Percentiles rank a stretch among this genome's conserved stretches.
Evolutionary conservation across 768 basidiomycete species (phyloP).

Genomic region (Leccinum incarnatum): DNA sequence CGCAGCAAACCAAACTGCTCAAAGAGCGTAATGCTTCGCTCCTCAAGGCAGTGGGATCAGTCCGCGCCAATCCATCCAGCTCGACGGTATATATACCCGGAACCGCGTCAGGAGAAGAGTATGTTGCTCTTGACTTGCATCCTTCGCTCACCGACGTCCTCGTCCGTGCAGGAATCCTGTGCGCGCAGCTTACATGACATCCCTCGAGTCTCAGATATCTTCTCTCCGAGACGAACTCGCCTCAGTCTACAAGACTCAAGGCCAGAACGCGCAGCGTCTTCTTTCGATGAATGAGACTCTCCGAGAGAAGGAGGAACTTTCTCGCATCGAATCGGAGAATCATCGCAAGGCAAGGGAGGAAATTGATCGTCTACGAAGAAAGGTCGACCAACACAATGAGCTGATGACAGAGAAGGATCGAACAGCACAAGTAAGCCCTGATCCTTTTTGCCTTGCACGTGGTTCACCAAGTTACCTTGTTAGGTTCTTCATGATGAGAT

Average conservation of each 20-base stretch:
- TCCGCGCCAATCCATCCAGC: constrained; percentile 58
- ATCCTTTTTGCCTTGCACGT: not conserved
- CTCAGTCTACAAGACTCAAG: constrained; percentile 93
- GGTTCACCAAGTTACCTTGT: constrained; percentile 6
- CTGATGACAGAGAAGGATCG: constrained; percentile 87
- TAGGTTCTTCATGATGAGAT: constrained; percentile 96
- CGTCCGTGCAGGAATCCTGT: constrained; percentile 65
- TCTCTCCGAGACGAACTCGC: constrained; percentile 89
- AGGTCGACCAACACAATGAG: constrained; percentile 81
- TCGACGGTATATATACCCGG: constrained; percentile 62
- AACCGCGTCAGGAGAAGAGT: constrained; percentile 66
- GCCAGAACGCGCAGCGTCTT: constrained; percentile 91
- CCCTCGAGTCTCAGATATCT: constrained; percentile 92
- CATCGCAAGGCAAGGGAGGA: constrained; percentile 78
- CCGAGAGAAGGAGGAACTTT: constrained; percentile 87
- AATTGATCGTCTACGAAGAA: constrained; percentile 61
- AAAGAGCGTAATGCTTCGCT: constrained; percentile 91
- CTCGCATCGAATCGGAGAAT: constrained; percentile 77
- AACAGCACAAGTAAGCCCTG: constrained; percentile 71
- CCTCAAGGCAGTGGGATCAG: constrained; percentile 76
- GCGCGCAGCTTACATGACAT: constrained; percentile 82
- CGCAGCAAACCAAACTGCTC: constrained; percentile 87
- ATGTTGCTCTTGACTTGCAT: constrained; percentile 24
- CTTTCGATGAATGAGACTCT: constrained; percentile 94
- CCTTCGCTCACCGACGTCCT: not conserved